phyloP scores from a whole-genome alignment of 345 rosid species.

The Nasturtium officinale region DNA sequence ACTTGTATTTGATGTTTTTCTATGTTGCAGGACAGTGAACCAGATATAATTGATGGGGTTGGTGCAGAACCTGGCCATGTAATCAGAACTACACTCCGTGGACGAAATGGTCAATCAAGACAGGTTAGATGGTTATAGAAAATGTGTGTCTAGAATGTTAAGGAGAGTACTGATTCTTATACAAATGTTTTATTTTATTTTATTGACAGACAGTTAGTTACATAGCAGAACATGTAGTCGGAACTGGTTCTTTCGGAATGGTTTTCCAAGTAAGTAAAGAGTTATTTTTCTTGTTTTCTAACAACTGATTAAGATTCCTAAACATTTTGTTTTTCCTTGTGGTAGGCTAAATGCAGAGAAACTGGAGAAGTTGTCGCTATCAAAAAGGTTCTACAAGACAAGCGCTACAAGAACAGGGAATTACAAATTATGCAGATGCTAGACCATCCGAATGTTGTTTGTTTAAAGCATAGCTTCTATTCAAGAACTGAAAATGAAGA shows the following conservation, averaged over 20 bases:
- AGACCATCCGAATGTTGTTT: conserved; percentile 83
- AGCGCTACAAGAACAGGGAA: conserved; percentile 86
- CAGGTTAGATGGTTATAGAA: conserved; percentile 57
- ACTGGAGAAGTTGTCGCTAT: conserved; percentile 85
- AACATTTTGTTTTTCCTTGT: conserved; percentile 20
- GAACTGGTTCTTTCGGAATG: conserved; percentile 84
- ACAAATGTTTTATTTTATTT: conserved; percentile 26
- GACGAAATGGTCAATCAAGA: conserved; percentile 88
- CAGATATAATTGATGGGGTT: conserved; percentile 82
- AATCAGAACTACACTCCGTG: conserved; percentile 84
- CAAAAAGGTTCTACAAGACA: conserved; percentile 87
- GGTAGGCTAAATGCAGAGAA: conserved; percentile 89
- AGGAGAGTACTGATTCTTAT: background rate
- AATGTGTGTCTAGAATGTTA: conserved; percentile 14
- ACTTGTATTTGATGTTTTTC: background rate
- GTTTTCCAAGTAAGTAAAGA: conserved; percentile 68
- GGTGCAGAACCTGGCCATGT: conserved; percentile 93
- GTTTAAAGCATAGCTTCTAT: conserved; percentile 73
- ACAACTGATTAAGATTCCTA: background rate
- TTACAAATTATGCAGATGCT: conserved; percentile 85
- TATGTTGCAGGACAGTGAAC: conserved; percentile 77
- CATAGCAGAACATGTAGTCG: conserved; percentile 79
- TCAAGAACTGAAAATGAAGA: conserved; percentile 82
- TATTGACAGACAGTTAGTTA: conserved; percentile 66
- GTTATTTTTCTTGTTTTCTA: background rate